phyloP scores from a whole-genome alignment of 139 green algal genomes.

The Dunaliella primolecta region DNA sequence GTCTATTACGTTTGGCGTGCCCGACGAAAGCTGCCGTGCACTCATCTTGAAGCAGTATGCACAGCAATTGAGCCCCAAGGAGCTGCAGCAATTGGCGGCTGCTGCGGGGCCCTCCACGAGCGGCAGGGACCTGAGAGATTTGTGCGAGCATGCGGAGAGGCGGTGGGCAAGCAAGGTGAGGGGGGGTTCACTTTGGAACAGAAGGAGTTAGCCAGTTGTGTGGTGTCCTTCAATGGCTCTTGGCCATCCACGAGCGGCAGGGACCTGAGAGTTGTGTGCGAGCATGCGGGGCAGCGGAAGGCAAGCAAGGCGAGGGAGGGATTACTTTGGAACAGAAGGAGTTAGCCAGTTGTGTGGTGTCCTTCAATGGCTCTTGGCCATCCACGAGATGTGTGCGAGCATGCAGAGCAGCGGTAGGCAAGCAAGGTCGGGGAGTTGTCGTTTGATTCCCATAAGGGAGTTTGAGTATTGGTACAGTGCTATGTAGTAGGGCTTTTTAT shows the following conservation, averaged over 20 bases:
- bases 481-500: no score
- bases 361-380: no score
- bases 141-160: conserved; percentile 82
- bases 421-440: conserved; percentile 68
- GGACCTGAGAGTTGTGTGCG: conserved; percentile 80
- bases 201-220: no score
- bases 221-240: no score
- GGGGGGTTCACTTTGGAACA: no score
- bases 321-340: no score
- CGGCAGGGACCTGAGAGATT: conserved; percentile 81
- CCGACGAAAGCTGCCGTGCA: conserved; percentile 50
- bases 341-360: no score
- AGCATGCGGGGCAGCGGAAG: conserved; percentile 80
- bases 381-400: conserved; percentile 80
- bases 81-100: conserved; percentile 50
- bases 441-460: no score
- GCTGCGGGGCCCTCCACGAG: conserved; percentile 55
- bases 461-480: no score
- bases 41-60: conserved; percentile 83
- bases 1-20: conserved; percentile 70
- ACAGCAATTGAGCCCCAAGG: conserved; percentile 56
- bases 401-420: conserved; percentile 80
- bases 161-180: conserved; percentile 76
- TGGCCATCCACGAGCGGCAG: conserved; percentile 68
- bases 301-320: conserved; percentile 72